Base-by-base conservation (phyloP, 2,329 filamentous ascomycete species). In the Colletotrichum sojae region DNA sequence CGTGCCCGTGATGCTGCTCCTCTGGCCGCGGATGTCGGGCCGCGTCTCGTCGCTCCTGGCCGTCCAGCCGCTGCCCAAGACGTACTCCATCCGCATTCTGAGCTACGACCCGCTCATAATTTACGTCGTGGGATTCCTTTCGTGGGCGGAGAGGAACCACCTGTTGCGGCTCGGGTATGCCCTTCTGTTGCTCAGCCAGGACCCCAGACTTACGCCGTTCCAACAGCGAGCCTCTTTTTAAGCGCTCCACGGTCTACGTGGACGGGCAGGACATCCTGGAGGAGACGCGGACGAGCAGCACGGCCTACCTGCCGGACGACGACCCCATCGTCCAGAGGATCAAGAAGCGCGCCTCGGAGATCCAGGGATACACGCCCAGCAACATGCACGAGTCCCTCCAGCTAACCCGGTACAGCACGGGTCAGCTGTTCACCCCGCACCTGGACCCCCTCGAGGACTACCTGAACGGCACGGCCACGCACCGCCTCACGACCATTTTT, bases 21-120 rank as follows among this genome's bases (percentile, higher is more conserved):
- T 63, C 15, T 63, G 59, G 59, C 59, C 59, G 6, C 22, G 10
- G 9, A 8, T 61, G 2, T 53, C 58, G 13, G 16, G n/a, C 5
- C 49, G 36, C 4, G 10, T 55, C 8, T 54, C 25, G 1, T 46
- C 51, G 1, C 31, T 55, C n/a, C 39, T 63, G 5, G 9, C 39
- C 10, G 6, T 63, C 10, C 36, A 63, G 51, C 59, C 59, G 1
- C 4, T 36, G 1, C 59, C 59, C 6, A 63, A 55, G 39, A 46
- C 59, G 0, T 63, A 63, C 13, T 63, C 59, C 5, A 63, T 63
- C 2, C 43, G 52, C 0, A 57, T 57, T 2, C 25, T 57, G 6
- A 59, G 54, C 8, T 65, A 65, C 18, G 62, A 65, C 4, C 62
- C 62, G 9, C 55, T 65, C 20, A 60, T 65, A 0, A 60, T 65